phyloP scores from a whole-genome alignment of 1,284 basidiomycete species.

The Microbotryum scabiosae region DNA sequence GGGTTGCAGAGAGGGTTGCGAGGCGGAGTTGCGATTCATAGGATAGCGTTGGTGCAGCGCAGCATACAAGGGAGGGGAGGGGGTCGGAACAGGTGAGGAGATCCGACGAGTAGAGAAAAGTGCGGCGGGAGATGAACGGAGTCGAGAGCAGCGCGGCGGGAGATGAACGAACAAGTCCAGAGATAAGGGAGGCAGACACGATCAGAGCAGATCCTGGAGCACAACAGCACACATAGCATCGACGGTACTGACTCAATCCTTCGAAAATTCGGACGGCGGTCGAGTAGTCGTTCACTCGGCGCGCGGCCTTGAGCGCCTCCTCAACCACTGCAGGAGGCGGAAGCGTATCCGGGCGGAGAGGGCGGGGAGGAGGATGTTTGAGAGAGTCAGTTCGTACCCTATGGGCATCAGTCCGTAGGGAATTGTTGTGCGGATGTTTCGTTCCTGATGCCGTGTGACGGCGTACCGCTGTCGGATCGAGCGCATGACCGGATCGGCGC shows the following conservation, averaged over 20 bases:
- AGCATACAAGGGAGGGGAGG: neutral
- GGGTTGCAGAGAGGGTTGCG: neutral
- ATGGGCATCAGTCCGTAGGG: too few relatives aligned
- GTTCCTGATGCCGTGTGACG: too few relatives aligned
- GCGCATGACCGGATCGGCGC: too few relatives aligned
- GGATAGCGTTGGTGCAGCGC: neutral
- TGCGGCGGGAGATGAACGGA: neutral
- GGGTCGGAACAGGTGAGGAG: neutral
- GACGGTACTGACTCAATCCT: slow-evolving; percentile 33
- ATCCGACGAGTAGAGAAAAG: too few relatives aligned
- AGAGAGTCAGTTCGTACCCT: too few relatives aligned
- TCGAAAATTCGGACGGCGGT: slow-evolving; percentile 91
- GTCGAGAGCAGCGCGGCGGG: neutral
- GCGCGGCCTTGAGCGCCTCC: slow-evolving; percentile 76
- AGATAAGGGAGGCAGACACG: neutral
- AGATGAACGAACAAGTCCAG: neutral
- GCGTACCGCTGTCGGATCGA: too few relatives aligned
- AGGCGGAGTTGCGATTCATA: neutral
- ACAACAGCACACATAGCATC: neutral
- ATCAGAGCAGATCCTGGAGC: neutral
- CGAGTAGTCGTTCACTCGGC: slow-evolving; percentile 92
- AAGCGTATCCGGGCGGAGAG: neutral
- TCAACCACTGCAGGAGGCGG: slow-evolving; percentile 57
- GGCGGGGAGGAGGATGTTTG: neutral
- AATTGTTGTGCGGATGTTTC: too few relatives aligned